phyloP scores from a whole-genome alignment of 2,329 filamentous ascomycete species.

The Cercospora zeae-maydis region DNA sequence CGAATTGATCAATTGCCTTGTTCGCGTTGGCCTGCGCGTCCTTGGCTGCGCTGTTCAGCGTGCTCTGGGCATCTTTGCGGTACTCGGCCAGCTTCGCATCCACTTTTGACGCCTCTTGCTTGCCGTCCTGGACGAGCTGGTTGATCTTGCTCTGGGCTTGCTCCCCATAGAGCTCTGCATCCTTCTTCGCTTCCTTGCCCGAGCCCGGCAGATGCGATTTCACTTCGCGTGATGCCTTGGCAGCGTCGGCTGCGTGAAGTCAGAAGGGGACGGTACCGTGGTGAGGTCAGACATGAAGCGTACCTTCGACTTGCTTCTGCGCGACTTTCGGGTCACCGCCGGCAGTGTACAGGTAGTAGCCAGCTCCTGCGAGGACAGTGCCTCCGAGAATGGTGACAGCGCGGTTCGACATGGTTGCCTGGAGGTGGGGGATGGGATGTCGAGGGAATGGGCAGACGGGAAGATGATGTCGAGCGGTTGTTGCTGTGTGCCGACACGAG shows the following conservation, averaged over 20 bases:
- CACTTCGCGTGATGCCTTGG: conserved; percentile 63
- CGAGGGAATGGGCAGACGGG: neutral
- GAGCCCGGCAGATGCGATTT: conserved; percentile 63
- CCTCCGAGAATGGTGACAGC: conserved; percentile 45
- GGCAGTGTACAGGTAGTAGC: conserved; percentile 88
- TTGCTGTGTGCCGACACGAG: neutral
- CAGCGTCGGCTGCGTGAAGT: conserved; percentile 64
- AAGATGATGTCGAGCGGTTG: neutral
- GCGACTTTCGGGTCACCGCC: conserved; percentile 78
- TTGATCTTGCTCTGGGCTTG: conserved; percentile 59
- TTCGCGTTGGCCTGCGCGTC: conserved; percentile 42
- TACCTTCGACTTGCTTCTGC: conserved; percentile 84
- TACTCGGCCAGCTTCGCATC: conserved; percentile 29
- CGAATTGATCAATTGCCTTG: conserved; percentile 68
- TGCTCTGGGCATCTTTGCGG: conserved; percentile 49
- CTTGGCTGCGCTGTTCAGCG: conserved; percentile 59
- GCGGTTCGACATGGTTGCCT: conserved; percentile 26
- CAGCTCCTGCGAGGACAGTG: conserved; percentile 62
- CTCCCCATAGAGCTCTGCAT: conserved; percentile 38
- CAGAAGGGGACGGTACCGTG: neutral
- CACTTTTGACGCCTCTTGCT: conserved; percentile 43
- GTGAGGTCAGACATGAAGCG: conserved; percentile 34
- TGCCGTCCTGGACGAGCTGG: conserved; percentile 61
- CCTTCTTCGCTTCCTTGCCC: conserved; percentile 61
- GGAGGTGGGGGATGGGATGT: neutral